Conservation (phyloP, 1,284 basidiomycete species). For the Apiotrichum veenhuisii region DNA sequence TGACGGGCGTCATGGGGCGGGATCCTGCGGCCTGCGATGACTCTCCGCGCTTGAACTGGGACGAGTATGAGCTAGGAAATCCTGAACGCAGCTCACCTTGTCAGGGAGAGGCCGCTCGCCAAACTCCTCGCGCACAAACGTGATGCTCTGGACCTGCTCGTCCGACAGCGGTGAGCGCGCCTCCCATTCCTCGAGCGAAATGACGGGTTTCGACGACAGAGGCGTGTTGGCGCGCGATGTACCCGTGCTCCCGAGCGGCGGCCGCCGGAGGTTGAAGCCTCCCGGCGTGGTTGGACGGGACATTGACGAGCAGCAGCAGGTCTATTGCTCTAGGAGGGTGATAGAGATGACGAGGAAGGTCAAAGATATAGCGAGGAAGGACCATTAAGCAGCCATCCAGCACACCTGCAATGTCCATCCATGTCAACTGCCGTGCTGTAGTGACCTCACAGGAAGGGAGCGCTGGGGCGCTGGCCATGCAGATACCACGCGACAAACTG, state of each 20-base stretch:
- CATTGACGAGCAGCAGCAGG: slow-evolving; percentile 2
- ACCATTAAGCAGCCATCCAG: neutral
- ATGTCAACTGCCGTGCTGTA: too few species aligned
- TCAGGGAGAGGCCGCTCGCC: slow-evolving; percentile 62
- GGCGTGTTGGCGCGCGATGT: slow-evolving; percentile 11
- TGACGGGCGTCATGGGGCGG: slow-evolving; percentile 26
- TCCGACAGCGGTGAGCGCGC: slow-evolving; percentile 69
- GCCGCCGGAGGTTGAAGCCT: slow-evolving; percentile 15
- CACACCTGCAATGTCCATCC: too few species aligned
- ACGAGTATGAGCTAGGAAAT: neutral
- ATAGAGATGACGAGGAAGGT: neutral
- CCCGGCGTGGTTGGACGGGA: slow-evolving; percentile 20
- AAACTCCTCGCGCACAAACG: slow-evolving; percentile 60
- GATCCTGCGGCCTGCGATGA: slow-evolving; percentile 40
- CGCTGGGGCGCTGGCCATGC: too few species aligned
- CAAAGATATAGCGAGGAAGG: neutral
- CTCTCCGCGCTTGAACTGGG: slow-evolving; percentile 22
- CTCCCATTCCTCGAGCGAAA: slow-evolving; percentile 81
- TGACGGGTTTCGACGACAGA: slow-evolving; percentile 21
- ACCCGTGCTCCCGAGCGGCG: slow-evolving; percentile 6
- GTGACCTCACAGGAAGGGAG: too few species aligned
- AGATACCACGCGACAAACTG: too few species aligned
- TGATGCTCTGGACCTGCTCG: slow-evolving; percentile 64
- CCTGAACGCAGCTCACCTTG: slow-evolving; percentile 57
- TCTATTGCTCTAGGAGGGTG: too few species aligned